phyloP scores from a whole-genome alignment of 176 grass and related monocot genomes.

The Avena atlantica region DNA sequence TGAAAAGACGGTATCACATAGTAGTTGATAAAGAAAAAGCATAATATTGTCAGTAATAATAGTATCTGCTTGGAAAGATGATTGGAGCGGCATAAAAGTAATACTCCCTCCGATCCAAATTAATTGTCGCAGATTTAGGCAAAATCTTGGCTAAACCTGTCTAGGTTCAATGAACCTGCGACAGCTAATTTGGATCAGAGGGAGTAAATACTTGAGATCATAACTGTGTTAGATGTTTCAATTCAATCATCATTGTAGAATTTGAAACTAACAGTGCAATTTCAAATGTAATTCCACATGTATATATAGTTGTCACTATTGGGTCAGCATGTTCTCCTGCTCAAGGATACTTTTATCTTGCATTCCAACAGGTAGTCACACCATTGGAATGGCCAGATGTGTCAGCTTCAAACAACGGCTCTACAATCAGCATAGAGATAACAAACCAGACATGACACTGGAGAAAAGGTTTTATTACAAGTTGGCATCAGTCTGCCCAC shows the following conservation, averaged over 20 bases:
- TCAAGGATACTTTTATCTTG: conserved; percentile 19
- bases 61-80: not conserved
- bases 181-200: too few relatives aligned
- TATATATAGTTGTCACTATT: not conserved
- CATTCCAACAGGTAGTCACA: conserved; percentile 76
- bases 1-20: conserved; percentile 20
- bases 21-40: not conserved
- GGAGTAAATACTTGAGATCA: too few relatives aligned
- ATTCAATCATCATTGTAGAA: too few relatives aligned
- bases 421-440: conserved; percentile 74
- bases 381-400: conserved; percentile 80
- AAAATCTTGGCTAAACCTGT: too few relatives aligned
- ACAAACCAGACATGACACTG: conserved; percentile 61
- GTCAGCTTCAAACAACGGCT: conserved; percentile 85
- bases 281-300: too few relatives aligned
- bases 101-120: too few relatives aligned
- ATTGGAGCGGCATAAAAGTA: too few relatives aligned
- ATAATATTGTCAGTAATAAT: conserved; percentile 10
- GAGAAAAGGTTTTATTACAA: conserved; percentile 60
- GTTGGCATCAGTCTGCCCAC: conserved; percentile 59
- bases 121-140: too few relatives aligned
- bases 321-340: not conserved
- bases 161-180: too few relatives aligned
- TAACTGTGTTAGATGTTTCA: too few relatives aligned
- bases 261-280: too few relatives aligned